A percentile compares a stretch with the other conserved stretches of the same genome.
phyloP scores from a whole-genome alignment of 768 basidiomycete species.

The Agaricus subrufescens region DNA sequence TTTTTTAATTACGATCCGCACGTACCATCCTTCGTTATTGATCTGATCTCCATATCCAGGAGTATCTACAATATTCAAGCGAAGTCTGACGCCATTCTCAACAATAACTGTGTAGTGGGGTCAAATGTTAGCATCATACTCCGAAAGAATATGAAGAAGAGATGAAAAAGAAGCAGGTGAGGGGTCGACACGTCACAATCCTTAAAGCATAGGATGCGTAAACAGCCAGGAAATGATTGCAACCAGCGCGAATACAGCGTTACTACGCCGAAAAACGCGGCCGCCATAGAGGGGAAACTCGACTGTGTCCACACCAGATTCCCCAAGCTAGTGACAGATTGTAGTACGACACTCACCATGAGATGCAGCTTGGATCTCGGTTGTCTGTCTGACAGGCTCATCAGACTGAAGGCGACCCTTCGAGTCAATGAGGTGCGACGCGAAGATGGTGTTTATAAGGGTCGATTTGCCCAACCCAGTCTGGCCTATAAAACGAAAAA shows the following conservation, averaged over 20 bases:
- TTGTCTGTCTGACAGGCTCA: conserved; percentile 90
- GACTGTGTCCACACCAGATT: background rate
- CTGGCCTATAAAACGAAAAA: conserved; percentile 56
- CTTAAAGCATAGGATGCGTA: background rate
- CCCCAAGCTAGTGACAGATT: conserved; percentile 4
- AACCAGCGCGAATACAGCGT: no score
- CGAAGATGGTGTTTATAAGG: conserved; percentile 98
- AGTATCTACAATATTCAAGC: conserved; percentile 97
- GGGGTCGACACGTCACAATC: conserved; percentile 12
- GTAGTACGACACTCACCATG: conserved; percentile 61
- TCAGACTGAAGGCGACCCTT: conserved; percentile 90
- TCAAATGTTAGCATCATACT: conserved; percentile 1
- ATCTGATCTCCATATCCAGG: conserved; percentile 98
- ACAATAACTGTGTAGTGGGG: conserved; percentile 64
- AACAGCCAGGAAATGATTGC: background rate
- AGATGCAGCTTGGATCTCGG: conserved; percentile 92
- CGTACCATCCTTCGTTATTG: conserved; percentile 97
- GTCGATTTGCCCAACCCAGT: conserved; percentile 99
- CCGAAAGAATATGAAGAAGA: background rate
- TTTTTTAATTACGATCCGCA: background rate
- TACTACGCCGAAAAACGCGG: no score
- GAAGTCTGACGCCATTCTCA: conserved; percentile 92
- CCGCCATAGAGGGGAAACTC: no score
- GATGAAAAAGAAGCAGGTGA: background rate
- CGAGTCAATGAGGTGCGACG: conserved; percentile 95